Conservation (phyloP, 2,329 filamentous ascomycete genomes). For the Sarocladium strictum region DNA sequence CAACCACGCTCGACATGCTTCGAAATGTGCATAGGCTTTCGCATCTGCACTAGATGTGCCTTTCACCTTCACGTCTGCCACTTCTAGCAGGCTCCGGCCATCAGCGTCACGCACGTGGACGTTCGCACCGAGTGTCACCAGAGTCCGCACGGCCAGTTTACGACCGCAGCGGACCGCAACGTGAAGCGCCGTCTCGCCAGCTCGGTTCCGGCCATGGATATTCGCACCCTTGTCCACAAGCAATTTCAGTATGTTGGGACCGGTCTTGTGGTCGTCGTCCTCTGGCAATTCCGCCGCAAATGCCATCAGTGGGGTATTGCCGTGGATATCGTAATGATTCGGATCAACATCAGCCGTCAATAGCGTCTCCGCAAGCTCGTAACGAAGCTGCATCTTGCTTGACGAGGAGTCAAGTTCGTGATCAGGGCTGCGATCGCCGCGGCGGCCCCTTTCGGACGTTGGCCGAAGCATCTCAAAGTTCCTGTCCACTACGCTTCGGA, state of each 20-base stretch:
- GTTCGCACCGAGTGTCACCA: conserved; percentile 41
- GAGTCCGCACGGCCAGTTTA: conserved; percentile 43
- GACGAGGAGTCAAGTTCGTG: conserved; percentile 26
- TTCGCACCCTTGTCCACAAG: conserved; percentile 37
- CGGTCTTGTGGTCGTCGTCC: conserved; percentile 43
- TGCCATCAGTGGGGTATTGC: conserved; percentile 50
- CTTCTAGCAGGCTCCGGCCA: conserved; percentile 38
- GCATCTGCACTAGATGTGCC: conserved; percentile 13
- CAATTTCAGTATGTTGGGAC: conserved; percentile 37
- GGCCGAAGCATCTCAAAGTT: conserved; percentile 11
- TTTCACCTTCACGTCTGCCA: conserved; percentile 35
- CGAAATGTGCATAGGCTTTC: conserved; percentile 34
- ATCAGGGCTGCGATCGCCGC: not conserved
- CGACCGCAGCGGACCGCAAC: conserved; percentile 46
- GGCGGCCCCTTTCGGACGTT: not conserved
- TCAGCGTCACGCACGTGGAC: conserved; percentile 39
- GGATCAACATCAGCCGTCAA: conserved; percentile 35
- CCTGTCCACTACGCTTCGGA: conserved; percentile 30
- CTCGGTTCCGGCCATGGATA: conserved; percentile 44
- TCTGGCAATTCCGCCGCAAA: conserved; percentile 45
- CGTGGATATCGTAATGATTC: conserved; percentile 46
- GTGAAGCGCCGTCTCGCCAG: conserved; percentile 50
- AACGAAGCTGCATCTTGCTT: conserved; percentile 22
- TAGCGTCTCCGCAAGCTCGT: conserved; percentile 21
- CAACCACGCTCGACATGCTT: conserved; percentile 40